These are phyloP conservation scores for Phytophthora constricta DNA, from an alignment of 352 stramenopile genomes.

Conservation along the genomic window DNA sequence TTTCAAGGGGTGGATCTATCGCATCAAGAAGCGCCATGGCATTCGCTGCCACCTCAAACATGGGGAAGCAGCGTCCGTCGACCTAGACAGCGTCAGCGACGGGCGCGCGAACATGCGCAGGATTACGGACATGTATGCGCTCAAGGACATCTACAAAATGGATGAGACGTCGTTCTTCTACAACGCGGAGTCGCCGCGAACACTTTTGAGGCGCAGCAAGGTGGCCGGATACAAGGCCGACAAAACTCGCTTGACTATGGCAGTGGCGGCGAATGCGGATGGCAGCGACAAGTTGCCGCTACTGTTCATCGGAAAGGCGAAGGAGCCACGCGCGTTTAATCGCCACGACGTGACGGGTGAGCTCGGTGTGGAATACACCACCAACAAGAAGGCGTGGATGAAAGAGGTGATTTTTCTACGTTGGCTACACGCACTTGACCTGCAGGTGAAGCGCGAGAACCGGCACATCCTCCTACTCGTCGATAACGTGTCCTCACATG, in stretches of 20 bases:
- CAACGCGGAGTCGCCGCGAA: neutral
- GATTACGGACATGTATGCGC: constrained; percentile 8
- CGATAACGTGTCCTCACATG: too few species aligned
- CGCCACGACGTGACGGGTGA: too few species aligned
- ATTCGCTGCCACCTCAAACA: constrained; percentile 13
- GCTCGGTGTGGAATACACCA: too few species aligned
- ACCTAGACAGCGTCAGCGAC: neutral
- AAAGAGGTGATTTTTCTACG: too few species aligned
- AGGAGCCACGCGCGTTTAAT: too few species aligned
- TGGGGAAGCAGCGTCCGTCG: constrained; percentile 14
- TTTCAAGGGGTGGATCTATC: constrained; percentile 33
- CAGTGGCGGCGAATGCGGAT: too few species aligned
- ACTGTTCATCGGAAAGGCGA: too few species aligned
- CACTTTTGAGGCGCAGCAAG: constrained; percentile 6
- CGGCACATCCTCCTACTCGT: too few species aligned
- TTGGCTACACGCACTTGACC: too few species aligned
- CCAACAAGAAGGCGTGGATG: too few species aligned
- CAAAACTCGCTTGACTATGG: constrained; percentile 7
- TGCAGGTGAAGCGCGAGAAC: too few species aligned
- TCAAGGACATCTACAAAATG: constrained; percentile 26
- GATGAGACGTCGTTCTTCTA: constrained; percentile 28
- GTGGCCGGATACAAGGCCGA: constrained; percentile 6
- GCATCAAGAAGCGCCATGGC: constrained; percentile 18
- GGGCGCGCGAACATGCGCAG: neutral
- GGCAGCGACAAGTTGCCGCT: too few species aligned